Base-by-base conservation (phyloP, 257 asterid species). In the Jacaranda copaia region DNA sequence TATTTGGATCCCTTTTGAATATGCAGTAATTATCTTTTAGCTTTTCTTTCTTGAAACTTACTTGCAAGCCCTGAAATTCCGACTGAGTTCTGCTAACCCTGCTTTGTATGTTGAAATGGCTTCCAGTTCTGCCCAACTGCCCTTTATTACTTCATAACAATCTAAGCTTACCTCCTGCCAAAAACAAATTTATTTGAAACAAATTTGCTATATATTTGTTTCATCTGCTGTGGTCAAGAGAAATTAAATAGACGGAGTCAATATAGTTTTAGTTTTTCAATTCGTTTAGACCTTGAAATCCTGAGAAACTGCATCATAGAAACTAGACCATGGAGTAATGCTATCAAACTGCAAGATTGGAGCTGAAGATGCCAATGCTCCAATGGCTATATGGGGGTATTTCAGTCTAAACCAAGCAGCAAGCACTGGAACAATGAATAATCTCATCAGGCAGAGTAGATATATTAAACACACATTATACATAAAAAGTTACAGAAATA, bases 371-470 rank as follows among this genome's bases (percentile, higher is more conserved):
- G 97, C 96, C 87, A 92, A 79, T 64, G 97, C 96, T 79, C 96
- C 97, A 74, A 92, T 87, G 5, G 96, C 91, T 55, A 78, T 56
- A 35, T 92, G 96, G 5, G 97, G 96, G 56, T 92, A 92, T 75
- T 92, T 92, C 10, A 92, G 84, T 84, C 97, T 90, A 84, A 92
- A 92, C 97, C 97, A 92, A 73, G 96, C 89, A 65, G 96, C 93
- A 71, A 92, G 77, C 97, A 92, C 97, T 92, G 82, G 6, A 81
- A 75, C 36, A n/a, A 42, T 20, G 12, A 72, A 63, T 12, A 77
- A 6, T 42, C n/a, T 12, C 67, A 74, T 78, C 51, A 53, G 48
- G 9, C 13, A 6, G n/a, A 58, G 40, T 19, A 40, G 40, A 53
- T 19, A 18, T 46, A 49, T 49, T 70, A 60, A 42, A 40, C 70